Base-by-base conservation (phyloP, 306 rosid genomes). In the Fagus sylvatica region DNA sequence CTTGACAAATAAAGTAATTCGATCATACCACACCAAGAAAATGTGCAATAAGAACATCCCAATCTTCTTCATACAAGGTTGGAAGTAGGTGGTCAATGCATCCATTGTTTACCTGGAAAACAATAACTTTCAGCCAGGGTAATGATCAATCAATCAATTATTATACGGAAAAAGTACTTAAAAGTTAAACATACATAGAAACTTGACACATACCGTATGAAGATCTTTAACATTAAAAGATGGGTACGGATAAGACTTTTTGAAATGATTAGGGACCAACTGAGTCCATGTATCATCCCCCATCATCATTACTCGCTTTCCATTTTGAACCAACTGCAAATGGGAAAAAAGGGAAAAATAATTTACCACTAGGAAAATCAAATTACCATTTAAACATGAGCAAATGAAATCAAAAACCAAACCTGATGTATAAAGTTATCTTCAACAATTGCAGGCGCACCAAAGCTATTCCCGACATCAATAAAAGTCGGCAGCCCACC, bases 231-330 rank as follows among this genome's bases (percentile, higher is more conserved):
- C 98, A 19, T 95, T 95, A 85, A 95, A 95, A 54, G 98, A 95
- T 34, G 98, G 98, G 80, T 85, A 92, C 8, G 98, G 96, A 82
- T 84, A 89, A 0, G 98, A 85, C 83, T 85, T 89, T 76, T 72
- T 82, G 77, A 95, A 95, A 91, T 92, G 98, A 78, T 76, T 78
- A 62, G 98, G 98, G 88, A 92, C 92, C 90, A 95, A 79, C 56
- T 95, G 98, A 7, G 86, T 86, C 98, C 98, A 95, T n/a, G 98
- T 95, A 82, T 95, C 98, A 76, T 95, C 98, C 74, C 98, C 98
- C 98, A 95, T 91, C 98, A 95, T 92, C 71, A 91, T 93, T 73
- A 91, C 93, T 78, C 89, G 90, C 85, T 93, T 95, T 85, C 98
- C 98, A 71, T 86, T 95, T 79, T 89, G 90, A 84, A 87, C 93